These are phyloP conservation scores for Blastocladiella emersonii DNA, from an alignment of 371 early-diverging fungal species.

Conservation along the genomic window DNA sequence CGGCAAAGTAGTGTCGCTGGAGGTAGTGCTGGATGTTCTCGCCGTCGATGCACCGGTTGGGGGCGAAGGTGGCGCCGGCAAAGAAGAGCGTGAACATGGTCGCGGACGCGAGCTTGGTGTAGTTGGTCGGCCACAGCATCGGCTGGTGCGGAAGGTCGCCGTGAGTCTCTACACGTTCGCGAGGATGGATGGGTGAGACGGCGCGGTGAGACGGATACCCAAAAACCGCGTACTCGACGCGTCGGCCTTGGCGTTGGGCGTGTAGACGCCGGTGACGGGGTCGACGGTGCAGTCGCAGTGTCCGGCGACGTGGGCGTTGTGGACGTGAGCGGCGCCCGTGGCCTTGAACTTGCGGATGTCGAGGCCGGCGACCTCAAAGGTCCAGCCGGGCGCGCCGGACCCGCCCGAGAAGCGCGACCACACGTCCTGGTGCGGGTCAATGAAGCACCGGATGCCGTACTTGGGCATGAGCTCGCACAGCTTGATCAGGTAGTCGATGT, in stretches of 20 bases:
- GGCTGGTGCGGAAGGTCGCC: constrained; percentile 12
- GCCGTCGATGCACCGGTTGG: constrained; percentile 16
- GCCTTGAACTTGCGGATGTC: constrained; percentile 43
- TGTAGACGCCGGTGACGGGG: not conserved
- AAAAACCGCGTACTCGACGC: not conserved
- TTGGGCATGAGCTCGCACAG: constrained; percentile 43
- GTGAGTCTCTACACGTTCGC: too few species aligned
- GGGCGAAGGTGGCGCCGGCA: constrained; percentile 57
- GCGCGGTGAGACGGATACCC: too few species aligned
- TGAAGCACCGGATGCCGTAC: constrained; percentile 59
- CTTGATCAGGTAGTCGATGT: constrained; percentile 55
- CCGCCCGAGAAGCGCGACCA: constrained; percentile 58
- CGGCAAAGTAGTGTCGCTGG: constrained; percentile 15
- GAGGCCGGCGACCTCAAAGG: constrained; percentile 52
- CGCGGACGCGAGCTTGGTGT: constrained; percentile 58
- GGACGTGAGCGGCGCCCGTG: constrained; percentile 60
- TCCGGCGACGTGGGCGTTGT: constrained; percentile 33
- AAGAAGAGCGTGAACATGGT: constrained; percentile 76
- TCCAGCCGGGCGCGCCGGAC: constrained; percentile 57
- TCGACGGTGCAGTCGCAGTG: not conserved
- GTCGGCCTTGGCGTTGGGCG: not conserved
- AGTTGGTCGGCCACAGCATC: constrained; percentile 84
- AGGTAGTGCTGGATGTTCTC: constrained; percentile 40
- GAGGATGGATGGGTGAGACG: too few species aligned
- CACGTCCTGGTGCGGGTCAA: constrained; percentile 70